Evolutionary conservation across 2,329 filamentous ascomycete species (phyloP).

Genomic region (Colletotrichum spaethianum): DNA sequence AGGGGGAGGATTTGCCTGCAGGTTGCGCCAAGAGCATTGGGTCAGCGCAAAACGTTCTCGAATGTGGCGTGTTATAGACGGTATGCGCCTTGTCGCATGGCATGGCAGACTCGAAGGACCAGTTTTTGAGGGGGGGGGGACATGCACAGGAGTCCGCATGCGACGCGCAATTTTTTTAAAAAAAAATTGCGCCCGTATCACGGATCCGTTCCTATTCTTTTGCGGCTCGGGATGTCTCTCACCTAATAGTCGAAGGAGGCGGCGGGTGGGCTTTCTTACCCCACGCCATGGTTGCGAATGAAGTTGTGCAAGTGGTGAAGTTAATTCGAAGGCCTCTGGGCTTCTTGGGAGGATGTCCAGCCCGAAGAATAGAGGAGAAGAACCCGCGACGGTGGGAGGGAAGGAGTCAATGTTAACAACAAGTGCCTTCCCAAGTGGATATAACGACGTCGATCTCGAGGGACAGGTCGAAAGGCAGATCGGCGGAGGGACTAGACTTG

Average conservation of each 20-base stretch:
- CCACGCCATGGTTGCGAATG: slow-evolving; percentile 34
- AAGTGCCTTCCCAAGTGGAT: not conserved
- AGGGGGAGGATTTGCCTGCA: slow-evolving; percentile 76
- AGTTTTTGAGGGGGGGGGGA: not conserved
- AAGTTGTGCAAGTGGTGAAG: not conserved
- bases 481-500: not conserved
- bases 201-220: not conserved
- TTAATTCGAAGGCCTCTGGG: not conserved
- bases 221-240: not conserved
- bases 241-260: slow-evolving; percentile 34
- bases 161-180: too few relatives aligned
- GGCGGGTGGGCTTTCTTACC: slow-evolving; percentile 35
- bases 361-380: not conserved
- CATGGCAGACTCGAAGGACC: not conserved
- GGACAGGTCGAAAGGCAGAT: not conserved
- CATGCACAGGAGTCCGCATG: not conserved
- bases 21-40: not conserved
- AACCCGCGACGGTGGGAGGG: not conserved
- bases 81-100: not conserved
- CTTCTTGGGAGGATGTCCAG: not conserved
- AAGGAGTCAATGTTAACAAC: not conserved
- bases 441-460: slow-evolving; percentile 1
- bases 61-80: not conserved
- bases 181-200: not conserved
- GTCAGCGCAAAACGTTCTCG: slow-evolving; percentile 13